Evolutionary conservation across 1,284 basidiomycete genomes (phyloP).

Genomic region (Cystobasidium pallidum): DNA sequence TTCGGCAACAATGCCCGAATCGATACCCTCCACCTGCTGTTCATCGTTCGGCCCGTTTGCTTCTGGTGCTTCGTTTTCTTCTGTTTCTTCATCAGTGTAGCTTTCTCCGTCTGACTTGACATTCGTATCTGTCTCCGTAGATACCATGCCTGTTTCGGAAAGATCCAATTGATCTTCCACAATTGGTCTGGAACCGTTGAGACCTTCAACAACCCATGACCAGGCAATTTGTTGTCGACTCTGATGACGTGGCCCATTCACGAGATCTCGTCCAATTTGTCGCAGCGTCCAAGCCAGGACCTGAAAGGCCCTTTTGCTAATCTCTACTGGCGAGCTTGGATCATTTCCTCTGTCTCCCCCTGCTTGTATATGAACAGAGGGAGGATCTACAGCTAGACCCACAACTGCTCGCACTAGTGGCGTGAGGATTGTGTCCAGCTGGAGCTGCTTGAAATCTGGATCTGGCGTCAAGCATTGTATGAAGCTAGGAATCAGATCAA

Average conservation of each 20-base stretch:
- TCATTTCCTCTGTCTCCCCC: constrained; percentile 46
- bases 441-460: constrained; percentile 41
- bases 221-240: constrained; percentile 26
- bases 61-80: background rate
- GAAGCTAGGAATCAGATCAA: constrained; percentile 51
- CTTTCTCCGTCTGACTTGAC: background rate
- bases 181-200: constrained; percentile 46
- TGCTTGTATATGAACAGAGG: constrained; percentile 46
- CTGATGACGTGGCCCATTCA: constrained; percentile 22
- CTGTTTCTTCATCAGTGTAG: constrained; percentile 2
- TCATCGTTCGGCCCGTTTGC: background rate
- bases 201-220: constrained; percentile 44
- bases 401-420: constrained; percentile 40
- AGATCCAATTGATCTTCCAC: constrained; percentile 43
- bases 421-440: constrained; percentile 48
- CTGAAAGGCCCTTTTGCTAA: constrained; percentile 48
- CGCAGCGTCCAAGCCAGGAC: constrained; percentile 51
- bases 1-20: background rate
- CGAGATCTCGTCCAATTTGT: constrained; percentile 49
- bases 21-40: background rate
- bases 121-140: constrained; percentile 24
- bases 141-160: constrained; percentile 4
- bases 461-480: constrained; percentile 46
- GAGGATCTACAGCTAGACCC: constrained; percentile 45
- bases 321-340: constrained; percentile 47